These are phyloP conservation scores for Lactarius hatsudake DNA, from an alignment of 768 basidiomycete genomes.

Conservation along the genomic window DNA sequence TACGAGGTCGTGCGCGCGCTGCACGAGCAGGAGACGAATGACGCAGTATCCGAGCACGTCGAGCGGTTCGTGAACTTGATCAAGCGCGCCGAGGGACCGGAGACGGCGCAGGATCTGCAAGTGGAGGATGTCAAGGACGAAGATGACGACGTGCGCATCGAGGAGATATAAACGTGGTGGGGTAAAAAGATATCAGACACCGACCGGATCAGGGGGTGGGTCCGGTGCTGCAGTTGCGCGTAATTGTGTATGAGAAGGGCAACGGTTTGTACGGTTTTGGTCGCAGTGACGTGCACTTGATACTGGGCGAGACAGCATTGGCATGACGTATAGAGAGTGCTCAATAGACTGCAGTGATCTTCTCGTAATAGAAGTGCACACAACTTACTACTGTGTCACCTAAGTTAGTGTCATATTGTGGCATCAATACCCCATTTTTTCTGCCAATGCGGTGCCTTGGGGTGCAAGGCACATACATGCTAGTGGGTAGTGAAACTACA, in stretches of 20 bases:
- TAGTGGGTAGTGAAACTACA: neutral
- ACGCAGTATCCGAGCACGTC: constrained; percentile 83
- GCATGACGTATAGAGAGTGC: neutral
- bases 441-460: neutral
- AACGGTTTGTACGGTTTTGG: neutral
- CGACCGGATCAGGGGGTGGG: neutral
- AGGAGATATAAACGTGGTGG: constrained; percentile 56
- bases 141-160: constrained; percentile 68
- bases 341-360: neutral
- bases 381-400: neutral
- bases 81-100: constrained; percentile 67
- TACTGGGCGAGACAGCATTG: neutral
- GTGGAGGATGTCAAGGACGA: constrained; percentile 31
- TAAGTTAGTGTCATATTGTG: neutral
- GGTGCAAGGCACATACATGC: neutral
- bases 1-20: constrained; percentile 80
- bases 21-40: constrained; percentile 77
- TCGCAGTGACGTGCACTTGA: neutral
- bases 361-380: neutral
- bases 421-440: neutral
- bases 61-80: constrained; percentile 87
- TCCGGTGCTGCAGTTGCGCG: neutral
- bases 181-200: neutral
- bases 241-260: neutral
- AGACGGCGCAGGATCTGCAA: constrained; percentile 41